A percentile compares a stretch with the other conserved stretches of the same genome.
phyloP scores from a whole-genome alignment of 1,284 basidiomycete genomes.

The Cutaneotrichosporon cavernicola region DNA sequence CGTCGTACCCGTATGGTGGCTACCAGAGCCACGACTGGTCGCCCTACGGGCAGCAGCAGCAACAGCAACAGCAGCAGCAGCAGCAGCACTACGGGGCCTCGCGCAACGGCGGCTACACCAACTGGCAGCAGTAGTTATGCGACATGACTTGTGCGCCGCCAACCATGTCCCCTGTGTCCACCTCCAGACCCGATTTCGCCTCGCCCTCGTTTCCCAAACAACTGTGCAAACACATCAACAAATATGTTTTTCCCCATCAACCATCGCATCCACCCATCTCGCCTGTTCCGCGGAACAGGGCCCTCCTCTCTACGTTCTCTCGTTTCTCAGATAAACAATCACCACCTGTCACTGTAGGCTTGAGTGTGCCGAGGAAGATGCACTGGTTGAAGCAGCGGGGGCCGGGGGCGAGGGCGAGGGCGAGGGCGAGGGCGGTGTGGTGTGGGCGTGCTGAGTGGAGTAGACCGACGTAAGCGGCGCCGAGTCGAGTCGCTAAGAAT shows the following conservation, averaged over 20 bases:
- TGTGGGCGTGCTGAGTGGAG: not conserved
- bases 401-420: not conserved
- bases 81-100: slow-evolving; percentile 23
- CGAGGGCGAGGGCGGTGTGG: not conserved
- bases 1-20: slow-evolving; percentile 34
- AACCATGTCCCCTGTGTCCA: not conserved
- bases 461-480: not conserved
- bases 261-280: slow-evolving; percentile 13
- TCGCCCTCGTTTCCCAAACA: not conserved
- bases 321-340: slow-evolving; percentile 11
- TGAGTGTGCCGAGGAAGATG: slow-evolving; percentile 12
- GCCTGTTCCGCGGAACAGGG: not conserved
- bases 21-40: slow-evolving; percentile 41
- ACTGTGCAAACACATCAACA: not conserved
- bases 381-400: slow-evolving; percentile 7
- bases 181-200: not conserved
- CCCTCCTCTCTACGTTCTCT: slow-evolving; percentile 11
- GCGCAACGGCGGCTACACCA: slow-evolving; percentile 35
- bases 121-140: slow-evolving; percentile 37
- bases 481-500: too few relatives aligned
- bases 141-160: slow-evolving; percentile 2
- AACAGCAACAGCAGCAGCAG: not conserved
- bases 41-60: slow-evolving; percentile 33
- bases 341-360: slow-evolving; percentile 14
- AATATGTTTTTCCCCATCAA: not conserved